phyloP scores from a whole-genome alignment of 768 basidiomycete species.

The Termitomyces sp. region DNA sequence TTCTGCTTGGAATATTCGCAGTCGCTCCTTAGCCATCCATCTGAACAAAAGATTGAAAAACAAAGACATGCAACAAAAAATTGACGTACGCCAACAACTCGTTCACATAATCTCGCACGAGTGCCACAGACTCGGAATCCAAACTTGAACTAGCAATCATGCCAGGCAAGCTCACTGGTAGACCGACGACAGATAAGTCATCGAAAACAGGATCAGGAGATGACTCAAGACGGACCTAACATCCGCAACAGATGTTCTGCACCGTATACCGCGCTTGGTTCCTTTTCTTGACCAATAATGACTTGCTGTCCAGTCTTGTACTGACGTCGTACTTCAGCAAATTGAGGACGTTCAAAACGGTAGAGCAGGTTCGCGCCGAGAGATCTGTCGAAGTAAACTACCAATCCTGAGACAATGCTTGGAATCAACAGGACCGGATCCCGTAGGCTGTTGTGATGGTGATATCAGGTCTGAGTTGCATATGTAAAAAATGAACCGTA shows the following conservation, averaged over 20 bases:
- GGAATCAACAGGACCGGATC: slow-evolving; percentile 66
- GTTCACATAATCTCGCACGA: slow-evolving; percentile 86
- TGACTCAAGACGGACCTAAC: slow-evolving; percentile 56
- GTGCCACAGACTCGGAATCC: slow-evolving; percentile 77
- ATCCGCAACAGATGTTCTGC: slow-evolving; percentile 91
- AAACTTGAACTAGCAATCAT: slow-evolving; percentile 89
- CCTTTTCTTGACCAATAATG: slow-evolving; percentile 61
- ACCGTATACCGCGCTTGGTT: slow-evolving; percentile 89
- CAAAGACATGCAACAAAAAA: not conserved
- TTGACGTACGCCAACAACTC: slow-evolving; percentile 70
- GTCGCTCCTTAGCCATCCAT: slow-evolving; percentile 74
- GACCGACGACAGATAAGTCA: not conserved
- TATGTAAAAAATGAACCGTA: slow-evolving; percentile 20
- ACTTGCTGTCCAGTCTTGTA: slow-evolving; percentile 74
- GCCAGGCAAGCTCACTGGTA: slow-evolving; percentile 80
- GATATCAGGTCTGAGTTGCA: not conserved
- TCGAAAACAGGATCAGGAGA: not conserved
- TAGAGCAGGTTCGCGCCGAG: slow-evolving; percentile 88
- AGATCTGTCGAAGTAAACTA: slow-evolving; percentile 90
- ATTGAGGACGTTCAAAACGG: slow-evolving; percentile 92
- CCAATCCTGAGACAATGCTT: slow-evolving; percentile 80
- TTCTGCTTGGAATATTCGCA: slow-evolving; percentile 66
- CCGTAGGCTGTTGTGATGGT: slow-evolving; percentile 42
- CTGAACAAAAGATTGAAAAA: slow-evolving; percentile 28
- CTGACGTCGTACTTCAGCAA: slow-evolving; percentile 66